Percentiles rank a stretch among this genome's conserved stretches.
These are phyloP conservation scores for Xerocomus potaroensis DNA, from an alignment of 768 basidiomycete species.

Conservation along the genomic window DNA sequence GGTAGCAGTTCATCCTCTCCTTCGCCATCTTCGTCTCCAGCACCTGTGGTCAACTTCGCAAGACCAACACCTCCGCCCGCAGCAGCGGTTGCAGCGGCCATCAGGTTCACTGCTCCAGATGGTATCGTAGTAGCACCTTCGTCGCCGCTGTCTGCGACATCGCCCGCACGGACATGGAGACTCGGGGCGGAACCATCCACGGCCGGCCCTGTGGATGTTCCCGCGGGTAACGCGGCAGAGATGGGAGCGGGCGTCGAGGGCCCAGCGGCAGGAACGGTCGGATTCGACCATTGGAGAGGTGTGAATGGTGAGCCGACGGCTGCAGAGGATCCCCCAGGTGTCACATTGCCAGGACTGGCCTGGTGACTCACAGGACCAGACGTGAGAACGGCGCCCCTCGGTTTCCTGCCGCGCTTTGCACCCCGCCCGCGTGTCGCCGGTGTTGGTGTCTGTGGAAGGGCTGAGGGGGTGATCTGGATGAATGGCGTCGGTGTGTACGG, in stretches of 20 bases:
- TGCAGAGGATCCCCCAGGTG: neutral
- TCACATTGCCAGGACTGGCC: neutral
- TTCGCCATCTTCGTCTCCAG: conserved; percentile 51
- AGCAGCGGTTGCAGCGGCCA: neutral
- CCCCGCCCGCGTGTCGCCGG: conserved; percentile 23
- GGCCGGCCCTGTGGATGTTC: conserved; percentile 6
- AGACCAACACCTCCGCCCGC: neutral
- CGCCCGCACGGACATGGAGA: conserved; percentile 1
- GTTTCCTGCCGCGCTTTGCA: conserved; percentile 26
- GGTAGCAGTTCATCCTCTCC: conserved; percentile 77
- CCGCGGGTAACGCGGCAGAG: neutral
- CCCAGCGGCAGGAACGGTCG: conserved; percentile 7
- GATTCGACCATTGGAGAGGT: conserved; percentile 38
- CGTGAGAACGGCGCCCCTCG: conserved; percentile 13
- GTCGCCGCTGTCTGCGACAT: conserved; percentile 17
- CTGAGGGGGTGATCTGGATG: conserved; percentile 21
- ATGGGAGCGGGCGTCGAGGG: conserved; percentile 13
- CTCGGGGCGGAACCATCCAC: neutral
- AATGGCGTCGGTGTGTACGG: conserved; percentile 21
- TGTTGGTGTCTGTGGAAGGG: conserved; percentile 17
- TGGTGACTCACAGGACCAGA: conserved; percentile 13
- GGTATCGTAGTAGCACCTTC: conserved; percentile 16
- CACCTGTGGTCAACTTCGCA: conserved; percentile 12
- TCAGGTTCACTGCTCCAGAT: neutral
- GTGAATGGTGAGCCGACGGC: conserved; percentile 23